phyloP scores from a whole-genome alignment of 495 filamentous ascomycete species.

The Talaromyces ruber region DNA sequence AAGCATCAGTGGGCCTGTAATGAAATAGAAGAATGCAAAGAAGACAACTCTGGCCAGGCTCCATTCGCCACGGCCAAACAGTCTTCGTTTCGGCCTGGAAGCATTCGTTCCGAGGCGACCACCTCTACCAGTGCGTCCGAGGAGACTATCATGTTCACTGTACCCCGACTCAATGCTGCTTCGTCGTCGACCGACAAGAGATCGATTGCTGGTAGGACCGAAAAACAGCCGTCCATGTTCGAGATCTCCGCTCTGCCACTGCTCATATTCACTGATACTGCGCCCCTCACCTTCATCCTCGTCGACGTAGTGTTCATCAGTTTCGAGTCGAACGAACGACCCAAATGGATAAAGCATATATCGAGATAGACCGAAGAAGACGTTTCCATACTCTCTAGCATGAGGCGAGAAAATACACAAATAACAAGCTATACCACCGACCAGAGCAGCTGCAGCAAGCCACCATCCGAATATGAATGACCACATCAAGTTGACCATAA shows the following conservation, averaged over 20 bases:
- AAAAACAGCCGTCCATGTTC: constrained; percentile 96
- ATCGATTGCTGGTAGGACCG: constrained; percentile 68
- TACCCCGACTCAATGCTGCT: constrained; percentile 74
- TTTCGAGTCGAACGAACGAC: constrained; percentile 85
- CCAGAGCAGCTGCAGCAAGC: constrained; percentile 69
- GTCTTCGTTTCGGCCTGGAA: constrained; percentile 65
- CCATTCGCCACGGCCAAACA: constrained; percentile 96
- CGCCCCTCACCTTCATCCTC: constrained; percentile 99
- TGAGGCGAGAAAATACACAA: constrained; percentile 70
- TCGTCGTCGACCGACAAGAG: constrained; percentile 80
- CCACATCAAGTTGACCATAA: constrained; percentile 85
- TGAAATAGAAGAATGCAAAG: constrained; percentile 92
- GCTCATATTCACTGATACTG: constrained; percentile 98
- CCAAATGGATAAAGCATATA: constrained; percentile 97
- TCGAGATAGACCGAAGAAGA: constrained; percentile 72
- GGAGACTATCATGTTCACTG: constrained; percentile 81
- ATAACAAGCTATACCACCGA: constrained; percentile 70
- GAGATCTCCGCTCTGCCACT: constrained; percentile 96
- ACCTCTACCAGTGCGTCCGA: constrained; percentile 56
- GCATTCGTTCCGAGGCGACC: constrained; percentile 39
- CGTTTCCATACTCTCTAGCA: constrained; percentile 76
- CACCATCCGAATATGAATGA: constrained; percentile 95
- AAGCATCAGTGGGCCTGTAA: constrained; percentile 83
- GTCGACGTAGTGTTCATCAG: constrained; percentile 88
- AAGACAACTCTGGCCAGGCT: constrained; percentile 89